phyloP scores from a whole-genome alignment of 495 filamentous ascomycete species.

The Aspergillus hancockii region DNA sequence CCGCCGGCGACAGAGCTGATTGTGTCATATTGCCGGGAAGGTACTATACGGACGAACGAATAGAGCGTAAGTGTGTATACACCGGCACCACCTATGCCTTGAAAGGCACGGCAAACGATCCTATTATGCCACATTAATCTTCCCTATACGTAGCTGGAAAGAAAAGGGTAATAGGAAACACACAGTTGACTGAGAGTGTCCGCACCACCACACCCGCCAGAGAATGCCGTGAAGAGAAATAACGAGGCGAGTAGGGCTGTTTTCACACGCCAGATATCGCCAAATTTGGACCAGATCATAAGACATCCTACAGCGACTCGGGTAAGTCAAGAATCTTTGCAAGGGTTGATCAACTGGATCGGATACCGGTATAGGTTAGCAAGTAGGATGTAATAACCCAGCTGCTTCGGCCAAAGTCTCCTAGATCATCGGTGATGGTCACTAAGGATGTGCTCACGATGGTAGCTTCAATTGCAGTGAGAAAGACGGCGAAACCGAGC shows the following conservation, averaged over 20 bases:
- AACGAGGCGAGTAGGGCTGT: constrained; percentile 47
- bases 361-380: constrained; percentile 51
- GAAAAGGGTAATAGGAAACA: constrained; percentile 16
- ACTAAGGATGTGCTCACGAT: constrained; percentile 63
- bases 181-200: constrained; percentile 52
- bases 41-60: constrained; percentile 52
- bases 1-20: constrained; percentile 14
- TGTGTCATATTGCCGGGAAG: constrained; percentile 21
- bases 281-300: constrained; percentile 55
- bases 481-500: constrained; percentile 53
- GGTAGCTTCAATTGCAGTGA: constrained; percentile 56
- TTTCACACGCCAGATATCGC: constrained; percentile 57
- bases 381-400: constrained; percentile 59
- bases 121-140: constrained; percentile 21
- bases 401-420: constrained; percentile 44
- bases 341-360: neutral
- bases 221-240: constrained; percentile 54
- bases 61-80: constrained; percentile 55
- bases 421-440: constrained; percentile 52
- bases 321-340: constrained; percentile 15
- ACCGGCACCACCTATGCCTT: constrained; percentile 55
- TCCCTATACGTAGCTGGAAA: neutral
- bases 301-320: constrained; percentile 44
- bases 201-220: constrained; percentile 53
- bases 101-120: constrained; percentile 52